phyloP scores from a whole-genome alignment of 768 basidiomycete species.

The Lactarius hengduanensis region DNA sequence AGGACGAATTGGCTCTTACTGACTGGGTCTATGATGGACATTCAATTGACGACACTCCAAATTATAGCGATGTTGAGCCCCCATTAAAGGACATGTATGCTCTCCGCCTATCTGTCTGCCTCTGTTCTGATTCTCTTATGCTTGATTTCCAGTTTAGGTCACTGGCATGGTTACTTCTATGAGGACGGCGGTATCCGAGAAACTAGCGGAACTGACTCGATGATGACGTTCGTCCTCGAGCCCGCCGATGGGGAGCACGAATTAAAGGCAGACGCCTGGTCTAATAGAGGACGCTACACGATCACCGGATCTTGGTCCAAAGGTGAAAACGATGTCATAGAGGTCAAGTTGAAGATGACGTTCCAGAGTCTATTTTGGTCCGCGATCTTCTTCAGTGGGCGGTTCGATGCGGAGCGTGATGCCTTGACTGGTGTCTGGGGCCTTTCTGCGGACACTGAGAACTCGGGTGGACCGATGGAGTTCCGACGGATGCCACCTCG shows the following conservation, averaged over 20 bases:
- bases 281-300: slow-evolving; percentile 18
- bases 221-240: slow-evolving; percentile 20
- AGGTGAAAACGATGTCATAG: slow-evolving; percentile 19
- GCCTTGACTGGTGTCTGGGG: slow-evolving; percentile 19
- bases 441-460: not conserved
- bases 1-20: slow-evolving; percentile 9
- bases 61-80: not conserved
- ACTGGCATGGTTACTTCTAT: slow-evolving; percentile 25
- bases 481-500: slow-evolving; percentile 32
- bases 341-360: slow-evolving; percentile 26
- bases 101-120: not conserved
- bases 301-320: slow-evolving; percentile 26
- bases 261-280: slow-evolving; percentile 21
- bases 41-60: slow-evolving; percentile 12
- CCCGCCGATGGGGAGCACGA: slow-evolving; percentile 12
- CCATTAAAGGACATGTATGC: slow-evolving; percentile 21
- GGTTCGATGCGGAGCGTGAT: slow-evolving; percentile 13
- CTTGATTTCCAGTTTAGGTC: slow-evolving; percentile 11
- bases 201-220: not conserved
- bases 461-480: slow-evolving; percentile 22
- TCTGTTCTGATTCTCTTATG: not conserved
- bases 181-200: slow-evolving; percentile 1
- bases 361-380: slow-evolving; percentile 17
- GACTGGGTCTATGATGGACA: slow-evolving; percentile 20
- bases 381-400: slow-evolving; percentile 10